These are phyloP conservation scores for Cornus florida DNA, from an alignment of 148 eudicot species.

Conservation along the genomic window DNA sequence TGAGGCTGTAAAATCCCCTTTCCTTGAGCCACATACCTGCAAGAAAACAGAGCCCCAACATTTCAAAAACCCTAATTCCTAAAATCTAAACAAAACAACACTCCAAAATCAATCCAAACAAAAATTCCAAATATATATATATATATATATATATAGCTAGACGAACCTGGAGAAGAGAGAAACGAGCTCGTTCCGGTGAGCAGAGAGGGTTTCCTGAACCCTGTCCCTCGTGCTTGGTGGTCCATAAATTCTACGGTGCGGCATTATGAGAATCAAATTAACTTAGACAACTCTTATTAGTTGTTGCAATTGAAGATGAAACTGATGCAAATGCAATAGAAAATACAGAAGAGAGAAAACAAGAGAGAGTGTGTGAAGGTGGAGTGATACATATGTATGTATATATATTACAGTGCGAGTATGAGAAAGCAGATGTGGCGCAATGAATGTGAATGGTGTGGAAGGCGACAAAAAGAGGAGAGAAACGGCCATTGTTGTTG, in stretches of 20 bases:
- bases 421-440: background rate
- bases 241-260: conserved; percentile 14
- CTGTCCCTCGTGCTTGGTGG: conserved; percentile 18
- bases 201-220: conserved; percentile 19
- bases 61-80: background rate
- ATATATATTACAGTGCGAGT: background rate
- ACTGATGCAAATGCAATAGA: too few relatives aligned
- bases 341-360: background rate
- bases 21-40: conserved; percentile 22
- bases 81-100: background rate
- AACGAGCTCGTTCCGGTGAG: conserved; percentile 27
- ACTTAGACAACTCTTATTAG: too few relatives aligned
- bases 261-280: conserved; percentile 3
- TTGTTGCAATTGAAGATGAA: too few relatives aligned
- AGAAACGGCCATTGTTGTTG: background rate
- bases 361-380: background rate
- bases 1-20: conserved; percentile 24
- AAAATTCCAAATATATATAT: background rate
- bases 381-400: too few relatives aligned
- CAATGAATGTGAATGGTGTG: background rate
- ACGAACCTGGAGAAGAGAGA: conserved; percentile 24
- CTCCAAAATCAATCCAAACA: background rate
- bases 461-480: background rate
- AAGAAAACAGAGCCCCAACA: background rate
- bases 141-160: background rate